These are phyloP conservation scores for Gleditsia sinensis DNA, from an alignment of 306 rosid species.

Conservation along the genomic window DNA sequence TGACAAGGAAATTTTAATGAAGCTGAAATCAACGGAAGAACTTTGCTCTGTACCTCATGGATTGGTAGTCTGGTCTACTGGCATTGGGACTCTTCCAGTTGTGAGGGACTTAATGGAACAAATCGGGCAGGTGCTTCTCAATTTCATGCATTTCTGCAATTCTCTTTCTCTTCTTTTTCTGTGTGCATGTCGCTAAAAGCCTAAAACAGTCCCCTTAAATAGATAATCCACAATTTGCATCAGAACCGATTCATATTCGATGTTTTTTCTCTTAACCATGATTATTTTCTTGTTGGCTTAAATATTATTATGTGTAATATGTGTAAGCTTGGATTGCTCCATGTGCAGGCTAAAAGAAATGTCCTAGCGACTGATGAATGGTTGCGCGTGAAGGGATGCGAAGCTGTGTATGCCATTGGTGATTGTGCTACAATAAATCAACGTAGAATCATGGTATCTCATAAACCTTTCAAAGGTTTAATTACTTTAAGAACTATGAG, in stretches of 20 bases:
- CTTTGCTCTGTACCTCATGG: conserved; percentile 80
- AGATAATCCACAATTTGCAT: no score
- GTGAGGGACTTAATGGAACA: conserved; percentile 84
- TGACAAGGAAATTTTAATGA: conserved; percentile 74
- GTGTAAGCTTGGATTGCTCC: conserved; percentile 23
- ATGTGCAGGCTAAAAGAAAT: conserved; percentile 66
- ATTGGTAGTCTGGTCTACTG: conserved; percentile 93
- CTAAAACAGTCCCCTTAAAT: neutral
- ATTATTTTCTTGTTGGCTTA: no score
- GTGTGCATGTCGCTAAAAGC: neutral
- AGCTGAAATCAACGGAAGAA: conserved; percentile 71
- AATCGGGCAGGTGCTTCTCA: conserved; percentile 99
- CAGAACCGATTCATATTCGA: no score
- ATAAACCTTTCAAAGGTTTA: conserved; percentile 29
- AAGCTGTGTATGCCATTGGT: conserved; percentile 73
- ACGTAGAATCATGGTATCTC: conserved; percentile 85
- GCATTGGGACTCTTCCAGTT: conserved; percentile 86
- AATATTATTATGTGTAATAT: neutral
- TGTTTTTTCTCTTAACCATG: no score
- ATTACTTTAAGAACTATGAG: neutral
- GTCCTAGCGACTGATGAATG: conserved; percentile 77
- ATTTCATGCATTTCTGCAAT: conserved; percentile 17
- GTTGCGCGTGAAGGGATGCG: conserved; percentile 77
- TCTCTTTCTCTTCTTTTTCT: neutral
- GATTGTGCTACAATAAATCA: conserved; percentile 86